Conservation (phyloP, 169 alveolate species). For the Plasmodium fragile region DNA sequence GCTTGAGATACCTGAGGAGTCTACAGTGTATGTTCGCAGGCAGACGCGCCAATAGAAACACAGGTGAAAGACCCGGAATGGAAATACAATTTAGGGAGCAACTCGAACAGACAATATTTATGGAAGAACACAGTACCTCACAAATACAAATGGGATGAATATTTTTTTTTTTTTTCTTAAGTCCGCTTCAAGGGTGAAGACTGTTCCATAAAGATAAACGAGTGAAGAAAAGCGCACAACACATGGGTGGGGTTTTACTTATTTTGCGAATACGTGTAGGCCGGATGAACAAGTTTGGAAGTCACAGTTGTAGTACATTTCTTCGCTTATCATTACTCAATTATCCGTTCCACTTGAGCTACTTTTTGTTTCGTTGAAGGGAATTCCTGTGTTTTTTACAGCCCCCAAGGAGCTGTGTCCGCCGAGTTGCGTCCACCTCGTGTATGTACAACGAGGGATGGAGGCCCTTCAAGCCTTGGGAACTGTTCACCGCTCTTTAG, state of each 20-base stretch:
- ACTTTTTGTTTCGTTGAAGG: not conserved
- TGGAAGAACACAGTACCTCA: not conserved
- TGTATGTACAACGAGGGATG: slow-evolving; percentile 3
- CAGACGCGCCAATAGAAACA: not conserved
- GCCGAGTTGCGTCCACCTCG: not conserved
- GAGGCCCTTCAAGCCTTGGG: not conserved
- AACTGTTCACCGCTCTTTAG: not conserved
- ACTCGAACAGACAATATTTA: not conserved
- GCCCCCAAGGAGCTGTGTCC: not conserved
- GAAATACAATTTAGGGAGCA: not conserved
- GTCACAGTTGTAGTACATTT: not conserved
- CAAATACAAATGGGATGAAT: not conserved
- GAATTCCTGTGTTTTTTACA: not conserved
- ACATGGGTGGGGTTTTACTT: not conserved
- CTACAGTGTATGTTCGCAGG: not conserved
- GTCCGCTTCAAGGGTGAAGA: not conserved
- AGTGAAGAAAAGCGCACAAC: not conserved
- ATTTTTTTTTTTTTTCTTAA: not conserved
- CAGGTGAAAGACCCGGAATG: not conserved
- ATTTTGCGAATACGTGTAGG: not conserved
- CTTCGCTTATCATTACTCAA: not conserved
- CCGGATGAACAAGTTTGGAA: not conserved
- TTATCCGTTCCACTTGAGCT: not conserved
- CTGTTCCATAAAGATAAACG: not conserved
- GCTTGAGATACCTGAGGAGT: not conserved